phyloP scores from a whole-genome alignment of 2,329 filamentous ascomycete species.

The Diplodia sapinea region DNA sequence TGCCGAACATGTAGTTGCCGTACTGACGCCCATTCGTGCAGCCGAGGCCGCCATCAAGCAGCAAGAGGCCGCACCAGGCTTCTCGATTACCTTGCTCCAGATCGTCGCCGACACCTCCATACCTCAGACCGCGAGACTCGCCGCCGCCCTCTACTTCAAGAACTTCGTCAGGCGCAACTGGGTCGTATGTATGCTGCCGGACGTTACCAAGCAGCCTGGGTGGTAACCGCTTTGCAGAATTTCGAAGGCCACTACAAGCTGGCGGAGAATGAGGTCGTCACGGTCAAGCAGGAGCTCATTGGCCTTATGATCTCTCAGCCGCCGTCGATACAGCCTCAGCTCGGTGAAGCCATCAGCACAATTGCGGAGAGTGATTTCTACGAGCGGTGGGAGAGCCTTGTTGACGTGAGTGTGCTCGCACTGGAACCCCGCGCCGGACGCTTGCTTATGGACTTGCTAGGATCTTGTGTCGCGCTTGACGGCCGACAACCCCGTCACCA shows the following conservation, averaged over 20 bases:
- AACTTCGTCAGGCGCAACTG: slow-evolving; percentile 97
- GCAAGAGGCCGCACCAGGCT: slow-evolving; percentile 82
- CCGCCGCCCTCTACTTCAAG: slow-evolving; percentile 94
- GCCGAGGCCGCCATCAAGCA: slow-evolving; percentile 80
- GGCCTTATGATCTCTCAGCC: slow-evolving; percentile 96
- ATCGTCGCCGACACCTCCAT: slow-evolving; percentile 80
- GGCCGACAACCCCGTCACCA: slow-evolving; percentile 78
- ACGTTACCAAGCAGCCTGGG: background rate
- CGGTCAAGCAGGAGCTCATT: slow-evolving; percentile 94
- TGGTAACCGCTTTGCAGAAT: slow-evolving; percentile 59
- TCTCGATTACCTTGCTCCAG: slow-evolving; percentile 83
- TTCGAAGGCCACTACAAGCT: slow-evolving; percentile 95
- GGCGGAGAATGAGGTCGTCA: slow-evolving; percentile 77
- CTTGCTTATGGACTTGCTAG: slow-evolving; percentile 47
- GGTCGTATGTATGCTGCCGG: slow-evolving; percentile 63
- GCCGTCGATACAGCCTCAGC: slow-evolving; percentile 83
- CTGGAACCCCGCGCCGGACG: background rate
- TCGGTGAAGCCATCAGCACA: slow-evolving; percentile 94
- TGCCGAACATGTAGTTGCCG: background rate
- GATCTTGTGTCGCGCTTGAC: slow-evolving; percentile 90
- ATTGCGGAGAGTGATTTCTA: slow-evolving; percentile 99
- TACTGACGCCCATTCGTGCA: slow-evolving; percentile 52
- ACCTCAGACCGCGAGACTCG: slow-evolving; percentile 79
- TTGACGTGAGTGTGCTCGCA: slow-evolving; percentile 65
- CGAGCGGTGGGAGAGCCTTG: slow-evolving; percentile 93